Percentiles rank a stretch among this genome's conserved stretches.
These are phyloP conservation scores for Pycnococcus provasolii DNA, from an alignment of 139 green algal species.

Conservation along the genomic window DNA sequence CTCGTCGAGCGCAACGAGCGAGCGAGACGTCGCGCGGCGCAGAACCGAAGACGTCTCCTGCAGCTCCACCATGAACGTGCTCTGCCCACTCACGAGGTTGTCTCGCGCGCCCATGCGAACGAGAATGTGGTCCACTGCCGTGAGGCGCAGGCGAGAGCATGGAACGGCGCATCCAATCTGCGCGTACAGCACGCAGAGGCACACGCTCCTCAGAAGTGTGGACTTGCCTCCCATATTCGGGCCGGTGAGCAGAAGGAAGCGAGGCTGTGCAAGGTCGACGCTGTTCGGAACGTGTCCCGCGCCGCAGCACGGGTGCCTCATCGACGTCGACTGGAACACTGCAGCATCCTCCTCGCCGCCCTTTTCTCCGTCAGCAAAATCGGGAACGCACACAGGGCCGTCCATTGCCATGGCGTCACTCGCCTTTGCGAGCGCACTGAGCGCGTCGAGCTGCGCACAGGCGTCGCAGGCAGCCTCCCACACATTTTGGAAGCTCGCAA, in stretches of 20 bases:
- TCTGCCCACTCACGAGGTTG: constrained; percentile 80
- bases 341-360: background rate
- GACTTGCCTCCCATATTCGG: constrained; percentile 98
- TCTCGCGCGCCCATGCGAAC: constrained; percentile 90
- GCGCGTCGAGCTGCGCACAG: constrained; percentile 68
- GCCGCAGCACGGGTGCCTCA: constrained; percentile 56
- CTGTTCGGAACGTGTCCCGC: constrained; percentile 86
- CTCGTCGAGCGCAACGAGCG: constrained; percentile 90
- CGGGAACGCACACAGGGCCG: constrained; percentile 25
- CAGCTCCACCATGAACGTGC: constrained; percentile 94
- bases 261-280: constrained; percentile 51
- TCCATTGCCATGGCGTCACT: background rate
- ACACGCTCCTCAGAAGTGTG: constrained; percentile 76
- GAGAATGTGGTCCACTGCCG: constrained; percentile 77
- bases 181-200: constrained; percentile 68
- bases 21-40: constrained; percentile 32
- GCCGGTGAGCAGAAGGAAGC: constrained; percentile 47
- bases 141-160: constrained; percentile 14
- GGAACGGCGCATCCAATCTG: constrained; percentile 44
- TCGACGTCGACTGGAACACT: constrained; percentile 22
- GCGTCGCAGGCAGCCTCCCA: constrained; percentile 63
- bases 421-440: constrained; percentile 35
- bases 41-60: constrained; percentile 82
- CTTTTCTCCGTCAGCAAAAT: background rate
- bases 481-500: background rate